Base-by-base conservation (phyloP, 306 rosid genomes). In the Neltuma alba region DNA sequence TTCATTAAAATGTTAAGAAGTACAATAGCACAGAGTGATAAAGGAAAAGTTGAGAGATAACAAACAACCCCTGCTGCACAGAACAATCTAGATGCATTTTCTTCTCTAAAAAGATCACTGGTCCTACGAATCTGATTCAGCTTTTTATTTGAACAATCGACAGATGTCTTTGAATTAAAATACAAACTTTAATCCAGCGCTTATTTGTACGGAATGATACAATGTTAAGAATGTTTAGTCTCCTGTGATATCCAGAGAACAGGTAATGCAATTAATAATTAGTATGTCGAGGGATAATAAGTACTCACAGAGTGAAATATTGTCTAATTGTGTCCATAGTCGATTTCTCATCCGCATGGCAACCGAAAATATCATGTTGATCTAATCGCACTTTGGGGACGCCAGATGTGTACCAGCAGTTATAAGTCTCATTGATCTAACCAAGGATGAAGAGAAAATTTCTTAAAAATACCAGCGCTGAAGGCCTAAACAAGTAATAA, bases 361-460 rank as follows among this genome's bases (percentile, higher is more conserved):
- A 95, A 79, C 91, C 79, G 65, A 89, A 95, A 77, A 91, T 82
- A 37, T 89, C 92, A 76, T 91, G 87, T 71, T 86, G 83, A 85
- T 86, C 83, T 71, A 95, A 84, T 81, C 76, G 90, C 72, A 95
- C 98, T 91, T 88, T 86, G 73, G 95, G 83, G 80, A 89, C 78
- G 67, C 96, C 97, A 83, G 91, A 87, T 41, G 93, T 84, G 90
- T 95, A 89, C 98, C 95, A 91, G 81, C 99, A 95, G 83, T 88
- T 78, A 73, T 95, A 95, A 64, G 94, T 92, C 85, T 87, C 88
- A 48, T 95, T 95, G 84, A 92, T 91, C 99, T 95, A 65, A 78
- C 75, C 78, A 72, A 70, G 81, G 60, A 82, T 70, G 45, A 47
- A 52, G 74, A 79, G 42, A 86, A 60, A 48, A 81, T 73, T 62